Base-by-base conservation (phyloP, 83 land plant species). In the Picea abies region DNA sequence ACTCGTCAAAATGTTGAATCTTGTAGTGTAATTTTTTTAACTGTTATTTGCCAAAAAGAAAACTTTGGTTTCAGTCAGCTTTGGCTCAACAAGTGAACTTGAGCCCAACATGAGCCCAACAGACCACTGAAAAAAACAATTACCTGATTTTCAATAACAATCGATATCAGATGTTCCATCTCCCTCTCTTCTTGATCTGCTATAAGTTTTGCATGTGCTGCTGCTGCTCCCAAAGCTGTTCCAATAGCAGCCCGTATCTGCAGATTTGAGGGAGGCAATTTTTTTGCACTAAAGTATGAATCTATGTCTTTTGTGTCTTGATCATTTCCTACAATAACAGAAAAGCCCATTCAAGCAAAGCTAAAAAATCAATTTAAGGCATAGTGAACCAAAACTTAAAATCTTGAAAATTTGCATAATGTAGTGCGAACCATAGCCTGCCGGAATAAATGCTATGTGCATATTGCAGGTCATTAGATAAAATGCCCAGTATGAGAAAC, bases 121-220 rank as follows among this genome's bases (percentile, higher is more conserved):
- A 49, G 52, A 49, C 52, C 52, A 49, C 52, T 49, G 52, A 49
- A 9, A 49, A 49, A 49, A 49, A 11, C 52, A 58, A 60, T 65
- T 65, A 93, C 91, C 93, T 93, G 93, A 29, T 86, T 75, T 62
- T 91, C 91, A 69, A 91, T 89, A 19, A 93, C 82, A 22, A 85
- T 83, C 26, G 91, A 89, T 76, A 93, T 79, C 71, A 87, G 49
- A n/a, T 84, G 85, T 84, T 89, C 91, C n/a, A 93, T 91, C 60
- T 91, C 91, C 78, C 86, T 89, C n/a, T 91, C 91, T 82, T 93
- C 95, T 56, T 91, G 93, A 75, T 93, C 91, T 64, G 90, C 93
- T 61, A 91, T 78, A 71, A 88, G 68, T 63, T 90, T 93, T 35
- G 91, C 89, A 88, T 83, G 85, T 52, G 95, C 91, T 78, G 90